A percentile compares a stretch with the other conserved stretches of the same genome.
Evolutionary conservation across 169 alveolate species (phyloP).

Genomic region (Plasmodium knowlesi): DNA sequence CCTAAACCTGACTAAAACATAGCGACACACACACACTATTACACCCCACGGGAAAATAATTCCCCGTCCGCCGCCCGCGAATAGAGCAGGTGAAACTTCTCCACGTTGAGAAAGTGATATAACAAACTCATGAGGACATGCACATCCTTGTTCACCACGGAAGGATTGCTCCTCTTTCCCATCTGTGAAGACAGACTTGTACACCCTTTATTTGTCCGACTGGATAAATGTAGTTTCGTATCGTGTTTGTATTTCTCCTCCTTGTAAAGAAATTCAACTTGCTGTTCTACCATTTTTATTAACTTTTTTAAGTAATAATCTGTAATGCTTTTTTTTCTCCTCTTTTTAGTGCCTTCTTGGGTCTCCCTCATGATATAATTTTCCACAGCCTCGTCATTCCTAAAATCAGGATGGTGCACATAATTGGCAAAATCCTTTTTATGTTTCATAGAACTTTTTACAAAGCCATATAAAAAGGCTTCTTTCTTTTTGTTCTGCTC

Average conservation of each 20-base stretch:
- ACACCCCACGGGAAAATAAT: background rate
- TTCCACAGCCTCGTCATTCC: background rate
- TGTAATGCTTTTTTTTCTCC: conserved; percentile 11
- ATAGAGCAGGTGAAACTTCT: conserved; percentile 3
- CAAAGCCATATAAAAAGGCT: background rate
- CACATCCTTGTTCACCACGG: background rate
- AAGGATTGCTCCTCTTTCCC: background rate
- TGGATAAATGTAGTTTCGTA: background rate
- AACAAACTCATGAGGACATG: conserved; percentile 30
- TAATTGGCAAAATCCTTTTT: background rate
- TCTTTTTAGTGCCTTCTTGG: background rate
- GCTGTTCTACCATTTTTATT: conserved; percentile 4
- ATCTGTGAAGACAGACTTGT: background rate
- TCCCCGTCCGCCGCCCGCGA: background rate
- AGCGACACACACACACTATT: background rate
- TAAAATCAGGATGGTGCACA: background rate
- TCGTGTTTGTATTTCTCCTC: conserved; percentile 14
- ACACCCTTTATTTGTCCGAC: background rate
- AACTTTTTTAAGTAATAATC: conserved; percentile 9
- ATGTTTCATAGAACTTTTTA: background rate
- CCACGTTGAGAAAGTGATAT: conserved; percentile 27
- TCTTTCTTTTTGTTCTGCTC: background rate
- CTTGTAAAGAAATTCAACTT: conserved; percentile 19
- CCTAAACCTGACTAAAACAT: too few species aligned
- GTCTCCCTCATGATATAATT: conserved; percentile 1